Evolutionary conservation across 768 basidiomycete genomes (phyloP), one percentile per base, ranked within the genome.

Genomic region (Suillus ampliporus): DNA sequence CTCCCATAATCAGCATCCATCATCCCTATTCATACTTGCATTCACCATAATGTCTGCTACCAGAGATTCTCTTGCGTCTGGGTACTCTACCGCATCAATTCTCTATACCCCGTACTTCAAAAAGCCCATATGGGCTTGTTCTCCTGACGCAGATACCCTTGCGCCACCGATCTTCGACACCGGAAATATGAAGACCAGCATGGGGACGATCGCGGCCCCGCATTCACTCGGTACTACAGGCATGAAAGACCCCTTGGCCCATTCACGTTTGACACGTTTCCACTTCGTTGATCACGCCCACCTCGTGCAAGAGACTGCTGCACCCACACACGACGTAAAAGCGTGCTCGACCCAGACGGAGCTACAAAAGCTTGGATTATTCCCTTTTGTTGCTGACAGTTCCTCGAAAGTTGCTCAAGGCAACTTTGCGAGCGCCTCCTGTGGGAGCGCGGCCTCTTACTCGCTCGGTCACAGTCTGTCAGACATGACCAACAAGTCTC

Each of bases 251-350:
- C 56, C 56, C 37, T 38, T 56, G 19, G 60, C 57, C 9, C 52
- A 37, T 37, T 66, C 62, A 57, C 34, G 34, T 5, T 38, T 40
- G 17, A 52, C 69, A 60, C 61, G 43, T 58, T 64, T 40, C 31
- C 43, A 40, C 52, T 38, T 59, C 31, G 57, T 54, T 54, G 50
- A 58, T 63, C 67, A 69, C 60, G 11, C 50, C 35, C 19, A 56
- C 44, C 66, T 67, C 71, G 63, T 71, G 74, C 31, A 41, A 40
- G 19, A 2, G n/a, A 14, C 58, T 37, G 37, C 52, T 40, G 56
- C 47, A 57, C 52, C 53, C 57, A 13, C 58, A 73, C 75, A 75
- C 72, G 74, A 74, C 64, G 66, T 35, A 35, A 63, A 64, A 61
- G 58, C 74, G 62, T 77, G 75, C 64, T 11, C 50, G 14, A 57